Evolutionary conservation across 1,284 basidiomycete genomes (phyloP).

Genomic region (Apiotrichum gamsii): DNA sequence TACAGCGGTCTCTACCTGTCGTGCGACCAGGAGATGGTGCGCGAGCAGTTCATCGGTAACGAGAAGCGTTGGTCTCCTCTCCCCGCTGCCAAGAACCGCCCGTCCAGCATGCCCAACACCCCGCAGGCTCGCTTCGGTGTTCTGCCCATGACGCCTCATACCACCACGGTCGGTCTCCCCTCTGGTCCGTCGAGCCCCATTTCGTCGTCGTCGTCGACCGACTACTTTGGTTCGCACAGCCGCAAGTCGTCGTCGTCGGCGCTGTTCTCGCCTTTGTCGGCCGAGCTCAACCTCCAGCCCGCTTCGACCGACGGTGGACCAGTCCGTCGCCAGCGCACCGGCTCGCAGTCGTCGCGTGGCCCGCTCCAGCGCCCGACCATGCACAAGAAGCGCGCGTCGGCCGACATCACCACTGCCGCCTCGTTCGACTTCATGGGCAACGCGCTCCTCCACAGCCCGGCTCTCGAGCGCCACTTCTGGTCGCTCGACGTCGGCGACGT

Average conservation of each 20-base stretch:
- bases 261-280: slow-evolving; percentile 29
- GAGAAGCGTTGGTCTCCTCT: slow-evolving; percentile 33
- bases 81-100: slow-evolving; percentile 11
- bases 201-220: slow-evolving; percentile 27
- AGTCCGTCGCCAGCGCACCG: slow-evolving; percentile 34
- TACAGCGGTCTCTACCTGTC: slow-evolving; percentile 39
- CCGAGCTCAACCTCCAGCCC: slow-evolving; percentile 27
- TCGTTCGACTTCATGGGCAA: slow-evolving; percentile 23
- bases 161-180: slow-evolving; percentile 23
- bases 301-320: slow-evolving; percentile 38
- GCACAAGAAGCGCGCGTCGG: slow-evolving; percentile 33
- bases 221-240: slow-evolving; percentile 40
- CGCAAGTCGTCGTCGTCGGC: slow-evolving; percentile 37
- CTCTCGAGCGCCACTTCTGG: slow-evolving; percentile 26
- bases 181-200: slow-evolving; percentile 39
- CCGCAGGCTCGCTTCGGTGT: slow-evolving; percentile 36
- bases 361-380: slow-evolving; percentile 27
- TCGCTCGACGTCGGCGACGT: slow-evolving; percentile 37
- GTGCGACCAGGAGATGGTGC: slow-evolving; percentile 36
- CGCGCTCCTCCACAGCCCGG: not conserved
- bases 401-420: slow-evolving; percentile 14
- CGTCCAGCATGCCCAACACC: slow-evolving; percentile 35
- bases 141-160: slow-evolving; percentile 46
- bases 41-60: slow-evolving; percentile 24
- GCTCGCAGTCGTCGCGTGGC: slow-evolving; percentile 25